Percentiles rank a stretch among this genome's conserved stretches.
Evolutionary conservation across 2,329 filamentous ascomycete species (phyloP).

Genomic region (Colletotrichum cereale): DNA sequence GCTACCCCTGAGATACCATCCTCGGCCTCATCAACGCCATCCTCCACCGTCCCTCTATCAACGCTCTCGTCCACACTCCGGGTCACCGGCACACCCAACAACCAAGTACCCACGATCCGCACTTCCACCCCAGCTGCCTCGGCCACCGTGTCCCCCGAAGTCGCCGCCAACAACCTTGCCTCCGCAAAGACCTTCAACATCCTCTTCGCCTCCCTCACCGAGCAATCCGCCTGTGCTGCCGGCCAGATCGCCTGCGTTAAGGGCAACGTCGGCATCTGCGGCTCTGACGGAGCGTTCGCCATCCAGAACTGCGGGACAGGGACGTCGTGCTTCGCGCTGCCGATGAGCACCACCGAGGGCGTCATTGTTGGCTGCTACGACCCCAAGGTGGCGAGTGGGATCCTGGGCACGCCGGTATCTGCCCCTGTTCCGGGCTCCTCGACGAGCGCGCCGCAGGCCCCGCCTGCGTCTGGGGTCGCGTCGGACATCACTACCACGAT

Average conservation of each 20-base stretch:
- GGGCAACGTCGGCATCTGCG: slow-evolving; percentile 63
- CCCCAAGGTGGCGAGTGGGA: slow-evolving; percentile 52
- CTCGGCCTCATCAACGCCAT: background rate
- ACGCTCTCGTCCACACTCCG: background rate
- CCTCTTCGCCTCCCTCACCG: slow-evolving; percentile 58
- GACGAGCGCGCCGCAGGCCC: slow-evolving; percentile 6
- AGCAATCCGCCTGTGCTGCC: slow-evolving; percentile 59
- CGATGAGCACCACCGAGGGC: slow-evolving; percentile 62
- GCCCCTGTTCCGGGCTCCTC: slow-evolving; percentile 38
- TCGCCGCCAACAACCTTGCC: slow-evolving; percentile 60
- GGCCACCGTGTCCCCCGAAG: slow-evolving; percentile 55
- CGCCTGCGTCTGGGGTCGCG: background rate
- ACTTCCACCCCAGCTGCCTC: slow-evolving; percentile 52
- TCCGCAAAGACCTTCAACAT: slow-evolving; percentile 61
- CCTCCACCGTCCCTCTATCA: background rate
- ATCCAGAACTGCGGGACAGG: slow-evolving; percentile 54
- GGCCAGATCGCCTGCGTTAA: slow-evolving; percentile 66
- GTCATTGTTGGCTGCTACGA: slow-evolving; percentile 64
- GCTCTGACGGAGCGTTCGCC: slow-evolving; percentile 54
- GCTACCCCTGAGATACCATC: background rate
- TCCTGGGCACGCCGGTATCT: slow-evolving; percentile 53
- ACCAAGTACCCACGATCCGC: slow-evolving; percentile 57
- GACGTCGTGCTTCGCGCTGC: slow-evolving; percentile 65
- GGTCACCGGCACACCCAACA: slow-evolving; percentile 53
- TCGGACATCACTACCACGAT: slow-evolving; percentile 29